These are phyloP conservation scores for Xerocomellus chrysenteron DNA, from an alignment of 768 basidiomycete species.

Conservation along the genomic window DNA sequence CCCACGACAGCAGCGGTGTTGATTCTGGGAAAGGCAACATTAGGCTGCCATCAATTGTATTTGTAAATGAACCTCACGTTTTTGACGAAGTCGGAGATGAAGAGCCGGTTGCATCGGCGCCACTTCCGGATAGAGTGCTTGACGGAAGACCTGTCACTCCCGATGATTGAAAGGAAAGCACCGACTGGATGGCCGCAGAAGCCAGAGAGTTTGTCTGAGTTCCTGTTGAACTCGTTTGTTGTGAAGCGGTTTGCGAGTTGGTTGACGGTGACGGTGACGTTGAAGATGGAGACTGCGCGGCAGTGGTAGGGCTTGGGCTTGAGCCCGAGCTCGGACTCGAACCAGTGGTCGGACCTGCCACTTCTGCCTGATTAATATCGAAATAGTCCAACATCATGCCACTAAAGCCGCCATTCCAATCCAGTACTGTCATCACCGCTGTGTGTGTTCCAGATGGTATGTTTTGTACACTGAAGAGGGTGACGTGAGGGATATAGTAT, in stretches of 20 bases:
- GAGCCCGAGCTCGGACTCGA: background rate
- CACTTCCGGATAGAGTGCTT: constrained; percentile 10
- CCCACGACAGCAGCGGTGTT: constrained; percentile 18
- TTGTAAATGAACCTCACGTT: constrained; percentile 8
- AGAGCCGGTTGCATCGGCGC: background rate
- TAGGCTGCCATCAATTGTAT: background rate
- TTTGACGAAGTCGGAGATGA: background rate
- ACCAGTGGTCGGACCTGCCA: constrained; percentile 4
- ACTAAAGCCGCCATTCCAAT: constrained; percentile 26
- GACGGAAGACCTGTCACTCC: constrained; percentile 11
- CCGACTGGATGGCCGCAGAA: background rate
- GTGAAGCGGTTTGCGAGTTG: background rate
- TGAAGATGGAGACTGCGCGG: constrained; percentile 9
- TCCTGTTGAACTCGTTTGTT: background rate
- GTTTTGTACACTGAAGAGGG: constrained; percentile 22
- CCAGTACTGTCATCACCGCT: constrained; percentile 23
- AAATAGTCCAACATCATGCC: constrained; percentile 33
- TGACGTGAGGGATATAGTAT: constrained; percentile 23
- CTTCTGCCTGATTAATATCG: constrained; percentile 22
- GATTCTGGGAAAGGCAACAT: constrained; percentile 5
- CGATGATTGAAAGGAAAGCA: constrained; percentile 2
- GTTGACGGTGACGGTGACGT: background rate
- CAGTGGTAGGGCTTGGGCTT: background rate
- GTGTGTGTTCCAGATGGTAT: constrained; percentile 24
- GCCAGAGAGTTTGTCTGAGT: background rate